Evolutionary conservation across 1,284 basidiomycete genomes (phyloP).

Genomic region (Ganoderma sinense): DNA sequence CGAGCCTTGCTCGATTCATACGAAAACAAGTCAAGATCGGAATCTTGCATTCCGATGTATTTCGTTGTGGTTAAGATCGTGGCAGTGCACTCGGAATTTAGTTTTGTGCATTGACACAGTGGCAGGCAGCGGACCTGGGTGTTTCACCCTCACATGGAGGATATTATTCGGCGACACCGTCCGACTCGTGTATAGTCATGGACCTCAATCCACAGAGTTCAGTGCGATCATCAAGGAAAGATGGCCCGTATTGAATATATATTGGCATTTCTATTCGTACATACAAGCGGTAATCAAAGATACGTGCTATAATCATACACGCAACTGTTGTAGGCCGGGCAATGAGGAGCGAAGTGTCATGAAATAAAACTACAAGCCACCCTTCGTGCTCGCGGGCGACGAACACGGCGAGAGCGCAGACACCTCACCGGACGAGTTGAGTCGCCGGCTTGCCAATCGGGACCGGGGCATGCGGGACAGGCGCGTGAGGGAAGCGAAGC

Average conservation of each 20-base stretch:
- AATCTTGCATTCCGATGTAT: too few species aligned
- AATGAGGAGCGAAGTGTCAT: not conserved
- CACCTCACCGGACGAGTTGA: conserved; percentile 45
- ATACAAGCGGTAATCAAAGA: conserved; percentile 8
- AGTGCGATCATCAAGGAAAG: too few species aligned
- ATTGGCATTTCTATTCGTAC: conserved; percentile 10
- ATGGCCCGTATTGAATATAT: not conserved
- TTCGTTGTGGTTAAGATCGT: too few species aligned
- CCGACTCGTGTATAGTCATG: too few species aligned
- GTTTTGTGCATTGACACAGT: too few species aligned
- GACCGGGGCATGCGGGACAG: conserved; percentile 72
- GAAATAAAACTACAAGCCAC: not conserved
- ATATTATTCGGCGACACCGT: too few species aligned
- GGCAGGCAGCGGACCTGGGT: too few species aligned
- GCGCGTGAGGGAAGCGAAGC: conserved; percentile 67
- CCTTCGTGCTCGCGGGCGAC: not conserved
- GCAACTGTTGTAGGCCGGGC: not conserved
- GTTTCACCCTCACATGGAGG: too few species aligned
- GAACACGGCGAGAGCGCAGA: not conserved
- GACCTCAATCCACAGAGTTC: too few species aligned
- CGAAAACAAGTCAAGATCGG: too few species aligned
- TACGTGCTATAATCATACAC: conserved; percentile 2
- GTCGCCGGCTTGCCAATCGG: conserved; percentile 64
- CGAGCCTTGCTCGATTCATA: too few species aligned
- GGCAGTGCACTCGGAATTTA: too few species aligned